Evolutionary conservation across 148 eudicot genomes (phyloP).

Genomic region (Cornus controversa): DNA sequence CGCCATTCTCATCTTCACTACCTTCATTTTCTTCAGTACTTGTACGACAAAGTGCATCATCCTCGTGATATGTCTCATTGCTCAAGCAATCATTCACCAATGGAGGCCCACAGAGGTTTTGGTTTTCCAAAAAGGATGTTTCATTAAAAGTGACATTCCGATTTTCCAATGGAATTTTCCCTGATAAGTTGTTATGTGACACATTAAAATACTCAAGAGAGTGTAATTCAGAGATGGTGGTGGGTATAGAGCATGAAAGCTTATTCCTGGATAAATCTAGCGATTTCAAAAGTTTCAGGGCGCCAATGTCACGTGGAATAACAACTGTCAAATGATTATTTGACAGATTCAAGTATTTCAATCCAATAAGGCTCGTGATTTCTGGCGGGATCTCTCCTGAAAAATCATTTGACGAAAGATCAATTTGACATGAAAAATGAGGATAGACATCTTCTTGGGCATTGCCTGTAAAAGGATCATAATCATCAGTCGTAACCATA

Average conservation of each 20-base stretch:
- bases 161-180: not conserved
- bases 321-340: not conserved
- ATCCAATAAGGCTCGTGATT: not conserved
- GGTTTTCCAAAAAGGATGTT: too few species aligned
- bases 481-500: not conserved
- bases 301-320: not conserved
- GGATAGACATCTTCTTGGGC: too few species aligned
- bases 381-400: not conserved
- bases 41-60: too few species aligned
- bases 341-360: not conserved
- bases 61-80: too few species aligned
- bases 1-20: too few species aligned
- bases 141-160: too few species aligned
- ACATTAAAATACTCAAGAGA: not conserved
- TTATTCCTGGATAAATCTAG: not conserved
- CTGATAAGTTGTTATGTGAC: not conserved
- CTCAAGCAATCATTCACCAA: too few species aligned
- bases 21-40: too few species aligned
- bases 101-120: too few species aligned
- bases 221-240: not conserved
- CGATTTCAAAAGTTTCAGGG: not conserved
- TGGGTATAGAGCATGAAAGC: not conserved
- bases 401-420: not conserved
- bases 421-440: not conserved
- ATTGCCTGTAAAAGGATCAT: not conserved